These are phyloP conservation scores for Incumbomyces lentus DNA, from an alignment of 2,329 filamentous ascomycete species.

Conservation along the genomic window DNA sequence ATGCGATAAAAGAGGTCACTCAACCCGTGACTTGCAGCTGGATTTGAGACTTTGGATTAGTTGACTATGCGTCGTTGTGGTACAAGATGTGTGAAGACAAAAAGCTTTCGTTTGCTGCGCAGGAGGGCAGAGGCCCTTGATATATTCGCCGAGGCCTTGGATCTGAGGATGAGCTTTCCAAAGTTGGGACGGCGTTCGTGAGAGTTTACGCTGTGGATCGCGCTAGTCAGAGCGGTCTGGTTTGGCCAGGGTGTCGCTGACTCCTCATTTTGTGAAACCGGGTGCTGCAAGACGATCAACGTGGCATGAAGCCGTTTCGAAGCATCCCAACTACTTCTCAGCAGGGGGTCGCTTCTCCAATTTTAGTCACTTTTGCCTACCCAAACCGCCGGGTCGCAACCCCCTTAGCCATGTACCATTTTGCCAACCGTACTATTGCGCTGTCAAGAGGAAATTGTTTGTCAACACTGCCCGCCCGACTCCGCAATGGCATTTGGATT, in stretches of 20 bases:
- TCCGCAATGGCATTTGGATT: too few relatives aligned
- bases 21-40: not conserved
- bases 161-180: not conserved
- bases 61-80: constrained; percentile 5
- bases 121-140: not conserved
- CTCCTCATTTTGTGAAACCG: constrained; percentile 8
- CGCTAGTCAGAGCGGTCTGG: constrained; percentile 5
- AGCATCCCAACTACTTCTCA: not conserved
- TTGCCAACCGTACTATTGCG: not conserved
- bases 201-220: constrained; percentile 1
- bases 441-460: not conserved
- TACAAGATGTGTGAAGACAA: not conserved
- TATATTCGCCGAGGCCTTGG: constrained; percentile 2
- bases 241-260: constrained; percentile 3
- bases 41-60: constrained; percentile 2
- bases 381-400: constrained; percentile 2
- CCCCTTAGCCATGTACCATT: constrained; percentile 1
- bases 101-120: not conserved
- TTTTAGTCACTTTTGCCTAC: constrained; percentile 1
- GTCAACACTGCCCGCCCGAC: not conserved
- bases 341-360: not conserved
- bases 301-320: constrained; percentile 1
- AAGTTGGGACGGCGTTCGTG: not conserved
- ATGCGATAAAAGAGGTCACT: too few relatives aligned
- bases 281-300: constrained; percentile 2